Evolutionary conservation across 306 rosid genomes (phyloP).

Genomic region (Alnus glutinosa): DNA sequence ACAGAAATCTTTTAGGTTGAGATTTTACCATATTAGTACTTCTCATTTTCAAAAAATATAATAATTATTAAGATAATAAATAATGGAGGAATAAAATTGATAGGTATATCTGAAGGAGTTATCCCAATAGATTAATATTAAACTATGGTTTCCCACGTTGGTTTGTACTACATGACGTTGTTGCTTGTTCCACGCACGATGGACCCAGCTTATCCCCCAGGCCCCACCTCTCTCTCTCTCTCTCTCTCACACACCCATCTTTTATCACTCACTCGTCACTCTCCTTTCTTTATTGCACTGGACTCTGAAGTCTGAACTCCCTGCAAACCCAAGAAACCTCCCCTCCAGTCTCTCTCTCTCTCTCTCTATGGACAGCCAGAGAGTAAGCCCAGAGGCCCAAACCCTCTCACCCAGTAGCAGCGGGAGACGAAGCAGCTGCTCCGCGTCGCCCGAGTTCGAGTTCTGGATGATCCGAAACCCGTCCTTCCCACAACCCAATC

Average conservation of each 20-base stretch:
- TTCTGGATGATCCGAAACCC: conserved; percentile 97
- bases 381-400: conserved; percentile 26
- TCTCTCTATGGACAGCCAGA: conserved; percentile 47
- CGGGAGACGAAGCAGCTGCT: conserved; percentile 28
- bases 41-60: too few relatives aligned
- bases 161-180: conserved; percentile 12
- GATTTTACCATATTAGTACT: too few relatives aligned
- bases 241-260: conserved; percentile 6
- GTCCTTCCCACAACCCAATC: conserved; percentile 68
- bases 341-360: background rate
- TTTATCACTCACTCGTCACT: conserved; percentile 11
- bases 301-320: conserved; percentile 18
- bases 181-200: conserved; percentile 32
- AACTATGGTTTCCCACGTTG: background rate
- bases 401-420: conserved; percentile 29
- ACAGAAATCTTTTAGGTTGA: too few relatives aligned
- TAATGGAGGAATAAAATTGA: too few relatives aligned
- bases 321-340: background rate
- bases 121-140: too few relatives aligned
- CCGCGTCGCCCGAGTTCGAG: conserved; percentile 90
- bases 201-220: conserved; percentile 23
- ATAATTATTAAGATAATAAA: too few relatives aligned
- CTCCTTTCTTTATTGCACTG: conserved; percentile 32
- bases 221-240: conserved; percentile 1
- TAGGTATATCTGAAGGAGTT: too few relatives aligned